These are phyloP conservation scores for Neoboletus subvelutipes DNA, from an alignment of 768 basidiomycete genomes.

Conservation along the genomic window DNA sequence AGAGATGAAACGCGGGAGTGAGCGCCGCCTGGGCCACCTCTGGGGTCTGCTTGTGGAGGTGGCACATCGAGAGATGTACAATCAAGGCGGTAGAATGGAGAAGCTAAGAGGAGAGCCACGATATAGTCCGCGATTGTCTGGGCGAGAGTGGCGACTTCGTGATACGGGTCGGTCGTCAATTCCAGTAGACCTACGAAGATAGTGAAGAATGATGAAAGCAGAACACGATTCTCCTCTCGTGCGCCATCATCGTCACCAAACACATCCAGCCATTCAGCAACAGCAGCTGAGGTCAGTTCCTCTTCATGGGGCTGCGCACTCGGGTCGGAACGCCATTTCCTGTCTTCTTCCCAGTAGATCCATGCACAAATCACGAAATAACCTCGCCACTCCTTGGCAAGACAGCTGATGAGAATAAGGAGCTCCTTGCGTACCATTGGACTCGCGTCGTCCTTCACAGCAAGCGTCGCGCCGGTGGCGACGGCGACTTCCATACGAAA, in stretches of 20 bases:
- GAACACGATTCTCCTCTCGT: conserved; percentile 76
- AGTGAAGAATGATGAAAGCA: conserved; percentile 92
- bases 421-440: conserved; percentile 97
- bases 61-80: conserved; percentile 59
- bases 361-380: conserved; percentile 96
- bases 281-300: conserved; percentile 69
- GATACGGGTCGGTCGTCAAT: conserved; percentile 88
- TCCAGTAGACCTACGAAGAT: conserved; percentile 88
- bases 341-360: conserved; percentile 93
- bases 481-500: conserved; percentile 91
- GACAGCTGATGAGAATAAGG: conserved; percentile 83
- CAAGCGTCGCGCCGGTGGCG: conserved; percentile 83
- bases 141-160: conserved; percentile 88
- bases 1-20: conserved; percentile 48
- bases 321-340: conserved; percentile 52
- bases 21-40: conserved; percentile 28
- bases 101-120: conserved; percentile 85
- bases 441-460: conserved; percentile 90
- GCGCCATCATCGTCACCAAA: conserved; percentile 64
- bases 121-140: conserved; percentile 92
- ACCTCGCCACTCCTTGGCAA: conserved; percentile 96
- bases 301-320: conserved; percentile 49
- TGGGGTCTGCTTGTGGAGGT: conserved; percentile 40
- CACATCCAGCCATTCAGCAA: conserved; percentile 75
- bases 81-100: conserved; percentile 77